Percentiles rank a stretch among this genome's conserved stretches.
phyloP scores from a whole-genome alignment of 2,329 filamentous ascomycete genomes.

The Cytospora piceicola region DNA sequence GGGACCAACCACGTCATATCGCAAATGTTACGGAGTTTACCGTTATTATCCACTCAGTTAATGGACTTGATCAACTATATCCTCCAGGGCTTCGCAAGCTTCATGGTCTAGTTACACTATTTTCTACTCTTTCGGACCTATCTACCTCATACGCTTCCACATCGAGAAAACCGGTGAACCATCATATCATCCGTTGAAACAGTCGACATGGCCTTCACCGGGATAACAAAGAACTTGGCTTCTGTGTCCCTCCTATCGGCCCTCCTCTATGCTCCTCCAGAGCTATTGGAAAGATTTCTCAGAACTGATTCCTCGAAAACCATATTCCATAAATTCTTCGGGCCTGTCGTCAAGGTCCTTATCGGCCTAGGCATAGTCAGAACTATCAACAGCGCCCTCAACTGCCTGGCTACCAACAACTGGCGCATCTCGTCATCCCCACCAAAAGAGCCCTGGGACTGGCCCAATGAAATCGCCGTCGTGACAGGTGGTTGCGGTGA shows the following conservation, averaged over 20 bases:
- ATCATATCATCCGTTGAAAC: too few relatives aligned
- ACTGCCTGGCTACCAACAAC: conserved; percentile 33
- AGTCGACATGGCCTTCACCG: neutral
- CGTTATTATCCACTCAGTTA: too few relatives aligned
- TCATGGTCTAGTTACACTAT: too few relatives aligned
- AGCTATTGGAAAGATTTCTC: conserved; percentile 14
- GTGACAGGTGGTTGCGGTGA: conserved; percentile 38
- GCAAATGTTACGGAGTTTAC: too few relatives aligned
- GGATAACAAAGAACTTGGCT: conserved; percentile 5
- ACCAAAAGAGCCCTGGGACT: conserved; percentile 33
- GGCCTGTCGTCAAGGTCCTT: conserved; percentile 17
- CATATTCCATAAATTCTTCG: conserved; percentile 9
- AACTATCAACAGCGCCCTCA: conserved; percentile 32
- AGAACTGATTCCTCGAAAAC: conserved; percentile 9
- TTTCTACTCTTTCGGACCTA: too few relatives aligned
- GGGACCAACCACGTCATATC: too few relatives aligned
- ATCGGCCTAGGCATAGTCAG: conserved; percentile 19
- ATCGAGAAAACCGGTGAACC: neutral
- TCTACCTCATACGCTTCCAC: neutral
- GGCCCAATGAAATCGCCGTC: conserved; percentile 37
- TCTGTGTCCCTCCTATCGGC: conserved; percentile 21
- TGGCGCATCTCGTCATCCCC: conserved; percentile 32
- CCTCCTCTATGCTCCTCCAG: conserved; percentile 20
- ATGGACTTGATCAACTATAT: too few relatives aligned
- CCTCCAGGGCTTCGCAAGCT: too few relatives aligned